These are phyloP conservation scores for Friedmanniomyces simplex DNA, from an alignment of 495 filamentous ascomycete species.

Conservation along the genomic window DNA sequence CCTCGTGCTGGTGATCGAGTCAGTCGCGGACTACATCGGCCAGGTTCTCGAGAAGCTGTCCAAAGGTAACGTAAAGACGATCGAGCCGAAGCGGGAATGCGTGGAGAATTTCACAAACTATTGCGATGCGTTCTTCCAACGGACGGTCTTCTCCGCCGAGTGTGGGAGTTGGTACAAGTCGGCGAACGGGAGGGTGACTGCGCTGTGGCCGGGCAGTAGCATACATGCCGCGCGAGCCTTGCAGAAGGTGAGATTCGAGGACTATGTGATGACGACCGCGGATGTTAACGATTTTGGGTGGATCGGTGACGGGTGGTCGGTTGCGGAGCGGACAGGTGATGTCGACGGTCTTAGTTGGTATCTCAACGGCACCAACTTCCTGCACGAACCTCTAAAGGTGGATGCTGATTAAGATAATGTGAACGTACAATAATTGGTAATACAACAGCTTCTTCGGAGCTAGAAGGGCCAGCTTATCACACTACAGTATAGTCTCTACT, in stretches of 20 bases:
- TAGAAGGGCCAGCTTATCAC: not conserved
- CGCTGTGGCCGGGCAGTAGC: slow-evolving; percentile 1
- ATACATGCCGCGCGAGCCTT: not conserved
- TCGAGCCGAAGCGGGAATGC: slow-evolving; percentile 2
- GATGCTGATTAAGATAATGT: not conserved
- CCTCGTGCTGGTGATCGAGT: slow-evolving; percentile 3
- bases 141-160: slow-evolving; percentile 1
- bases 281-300: slow-evolving; percentile 6
- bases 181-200: slow-evolving; percentile 4
- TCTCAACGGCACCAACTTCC: not conserved
- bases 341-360: slow-evolving; percentile 8
- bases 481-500: not conserved
- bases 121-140: slow-evolving; percentile 1
- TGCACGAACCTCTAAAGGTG: not conserved
- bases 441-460: not conserved
- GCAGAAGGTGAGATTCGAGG: slow-evolving; percentile 5
- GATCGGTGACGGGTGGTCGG: slow-evolving; percentile 9
- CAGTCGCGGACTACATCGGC: slow-evolving; percentile 2
- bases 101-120: slow-evolving; percentile 11
- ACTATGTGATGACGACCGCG: slow-evolving; percentile 7
- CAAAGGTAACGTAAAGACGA: not conserved
- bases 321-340: slow-evolving; percentile 1
- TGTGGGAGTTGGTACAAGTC: slow-evolving; percentile 17
- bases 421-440: not conserved
- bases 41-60: slow-evolving; percentile 6